These are phyloP conservation scores for Suhomyces canberraensis DNA, from an alignment of 805 yeast species.

Conservation along the genomic window DNA sequence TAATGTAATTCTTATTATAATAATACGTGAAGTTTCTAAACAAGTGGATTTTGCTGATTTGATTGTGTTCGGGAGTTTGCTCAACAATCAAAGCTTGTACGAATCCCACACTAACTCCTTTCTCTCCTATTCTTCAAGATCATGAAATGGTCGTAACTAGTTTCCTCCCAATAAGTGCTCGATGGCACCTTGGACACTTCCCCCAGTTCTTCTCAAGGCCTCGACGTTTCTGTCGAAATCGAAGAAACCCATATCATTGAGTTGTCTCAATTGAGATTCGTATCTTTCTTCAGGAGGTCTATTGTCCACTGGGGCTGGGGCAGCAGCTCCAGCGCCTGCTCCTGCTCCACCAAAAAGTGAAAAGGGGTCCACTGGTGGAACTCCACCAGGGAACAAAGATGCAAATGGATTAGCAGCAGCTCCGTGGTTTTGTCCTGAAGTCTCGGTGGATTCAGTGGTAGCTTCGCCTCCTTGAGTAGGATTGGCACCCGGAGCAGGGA, in stretches of 20 bases:
- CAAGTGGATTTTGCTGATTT: too few species aligned
- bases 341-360: slow-evolving; percentile 45
- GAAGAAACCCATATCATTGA: slow-evolving; percentile 61
- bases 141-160: too few species aligned
- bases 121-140: too few species aligned
- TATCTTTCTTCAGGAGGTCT: slow-evolving; percentile 47
- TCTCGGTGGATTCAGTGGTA: slow-evolving; percentile 6
- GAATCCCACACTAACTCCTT: too few species aligned
- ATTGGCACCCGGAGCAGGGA: slow-evolving; percentile 40
- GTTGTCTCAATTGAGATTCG: slow-evolving; percentile 42
- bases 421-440: slow-evolving; percentile 6
- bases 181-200: slow-evolving; percentile 94
- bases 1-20: too few species aligned
- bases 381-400: slow-evolving; percentile 32
- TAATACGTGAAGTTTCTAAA: too few species aligned
- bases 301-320: slow-evolving; percentile 34
- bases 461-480: slow-evolving; percentile 26
- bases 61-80: too few species aligned
- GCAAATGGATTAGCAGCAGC: slow-evolving; percentile 39
- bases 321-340: slow-evolving; percentile 23
- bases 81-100: too few species aligned
- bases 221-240: slow-evolving; percentile 90
- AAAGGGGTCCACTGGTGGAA: slow-evolving; percentile 50
- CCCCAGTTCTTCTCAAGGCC: slow-evolving; percentile 93
- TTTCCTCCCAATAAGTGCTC: slow-evolving; percentile 55